These are phyloP conservation scores for Chimonanthus praecox DNA, from an alignment of 164 flowering plant genomes.

Conservation along the genomic window DNA sequence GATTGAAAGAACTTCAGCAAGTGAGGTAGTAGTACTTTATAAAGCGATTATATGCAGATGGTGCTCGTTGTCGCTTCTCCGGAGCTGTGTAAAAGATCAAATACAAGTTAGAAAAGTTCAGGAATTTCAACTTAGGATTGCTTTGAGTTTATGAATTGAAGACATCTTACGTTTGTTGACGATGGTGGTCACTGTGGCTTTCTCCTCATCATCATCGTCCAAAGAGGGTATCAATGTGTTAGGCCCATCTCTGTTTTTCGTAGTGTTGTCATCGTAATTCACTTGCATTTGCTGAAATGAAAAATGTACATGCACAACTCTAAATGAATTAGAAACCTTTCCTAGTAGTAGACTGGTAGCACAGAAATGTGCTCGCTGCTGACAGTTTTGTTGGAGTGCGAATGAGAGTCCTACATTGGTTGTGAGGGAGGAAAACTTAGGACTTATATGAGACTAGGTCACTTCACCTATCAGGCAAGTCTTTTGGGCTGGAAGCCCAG, in stretches of 20 bases:
- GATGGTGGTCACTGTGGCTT: slow-evolving; percentile 17
- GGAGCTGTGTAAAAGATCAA: slow-evolving; percentile 57
- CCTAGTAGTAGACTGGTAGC: background rate
- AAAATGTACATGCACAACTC: background rate
- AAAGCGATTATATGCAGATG: slow-evolving; percentile 84
- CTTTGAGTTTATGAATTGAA: background rate
- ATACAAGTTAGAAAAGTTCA: slow-evolving; percentile 1
- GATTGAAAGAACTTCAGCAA: background rate
- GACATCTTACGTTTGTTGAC: slow-evolving; percentile 54
- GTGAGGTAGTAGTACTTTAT: slow-evolving; percentile 54
- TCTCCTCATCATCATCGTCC: slow-evolving; percentile 48
- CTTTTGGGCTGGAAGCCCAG: no score
- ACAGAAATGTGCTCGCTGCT: background rate
- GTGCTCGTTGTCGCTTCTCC: slow-evolving; percentile 81
- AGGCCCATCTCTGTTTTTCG: slow-evolving; percentile 18
- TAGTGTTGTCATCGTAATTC: slow-evolving; percentile 22
- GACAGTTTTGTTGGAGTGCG: background rate
- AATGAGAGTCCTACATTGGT: background rate
- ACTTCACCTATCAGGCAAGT: no score
- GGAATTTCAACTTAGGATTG: background rate
- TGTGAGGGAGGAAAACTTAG: no score
- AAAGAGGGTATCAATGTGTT: slow-evolving; percentile 28
- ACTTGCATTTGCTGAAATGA: slow-evolving; percentile 26
- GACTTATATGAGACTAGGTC: no score
- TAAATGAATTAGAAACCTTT: background rate